A percentile compares a stretch with the other conserved stretches of the same genome.
Conservation (phyloP, 2,329 filamentous ascomycete species). For the Knoxdaviesia capensis region DNA sequence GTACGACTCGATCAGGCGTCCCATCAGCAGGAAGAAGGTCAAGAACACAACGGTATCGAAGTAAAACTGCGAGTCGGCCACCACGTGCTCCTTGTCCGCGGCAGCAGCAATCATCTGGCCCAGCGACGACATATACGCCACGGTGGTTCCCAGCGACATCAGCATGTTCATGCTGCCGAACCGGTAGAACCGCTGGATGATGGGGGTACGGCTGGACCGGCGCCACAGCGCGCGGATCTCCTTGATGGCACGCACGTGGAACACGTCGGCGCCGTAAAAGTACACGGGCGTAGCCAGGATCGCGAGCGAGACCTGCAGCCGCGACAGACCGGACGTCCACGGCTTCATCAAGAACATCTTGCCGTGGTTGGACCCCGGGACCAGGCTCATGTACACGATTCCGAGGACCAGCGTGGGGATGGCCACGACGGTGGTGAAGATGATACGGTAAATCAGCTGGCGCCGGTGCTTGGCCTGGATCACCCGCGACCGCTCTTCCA, state of each 20-base stretch:
- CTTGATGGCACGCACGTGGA: conserved; percentile 61
- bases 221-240: conserved; percentile 65
- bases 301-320: conserved; percentile 62
- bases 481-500: conserved; percentile 60
- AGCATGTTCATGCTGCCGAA: conserved; percentile 96
- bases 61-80: conserved; percentile 41
- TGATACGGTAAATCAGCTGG: conserved; percentile 47
- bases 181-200: conserved; percentile 63
- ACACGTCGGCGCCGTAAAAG: conserved; percentile 69
- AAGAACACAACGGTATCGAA: conserved; percentile 89
- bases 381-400: conserved; percentile 76
- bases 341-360: conserved; percentile 49
- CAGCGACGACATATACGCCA: conserved; percentile 71
- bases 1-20: conserved; percentile 65
- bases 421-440: conserved; percentile 46
- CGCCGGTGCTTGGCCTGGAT: conserved; percentile 53
- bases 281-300: conserved; percentile 72
- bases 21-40: conserved; percentile 64
- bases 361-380: conserved; percentile 35
- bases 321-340: conserved; percentile 52
- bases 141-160: conserved; percentile 70
- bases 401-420: conserved; percentile 77
- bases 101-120: conserved; percentile 51
- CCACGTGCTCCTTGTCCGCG: conserved; percentile 16
- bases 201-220: conserved; percentile 48